These are phyloP conservation scores for Lasiodiplodia theobromae DNA, from an alignment of 2,329 filamentous ascomycete genomes.

Conservation along the genomic window DNA sequence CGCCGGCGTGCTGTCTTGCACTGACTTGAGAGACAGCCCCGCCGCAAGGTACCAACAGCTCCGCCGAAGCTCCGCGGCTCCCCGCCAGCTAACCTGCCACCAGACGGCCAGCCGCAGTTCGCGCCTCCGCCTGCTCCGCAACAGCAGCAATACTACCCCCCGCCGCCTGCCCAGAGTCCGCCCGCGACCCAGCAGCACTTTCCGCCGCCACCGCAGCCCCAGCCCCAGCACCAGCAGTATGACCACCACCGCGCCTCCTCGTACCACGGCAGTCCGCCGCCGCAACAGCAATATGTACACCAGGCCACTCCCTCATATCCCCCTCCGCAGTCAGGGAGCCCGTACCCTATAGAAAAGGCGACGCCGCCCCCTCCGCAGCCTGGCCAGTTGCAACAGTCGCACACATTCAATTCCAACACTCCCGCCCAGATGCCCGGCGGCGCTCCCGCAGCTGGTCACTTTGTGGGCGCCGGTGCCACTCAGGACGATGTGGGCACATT, in stretches of 20 bases:
- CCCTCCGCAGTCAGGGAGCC: constrained; percentile 8
- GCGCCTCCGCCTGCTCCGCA: constrained; percentile 36
- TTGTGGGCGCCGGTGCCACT: constrained; percentile 67
- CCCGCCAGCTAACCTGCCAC: background rate
- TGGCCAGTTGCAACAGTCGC: constrained; percentile 17
- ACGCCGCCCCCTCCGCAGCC: constrained; percentile 18
- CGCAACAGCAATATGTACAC: constrained; percentile 41
- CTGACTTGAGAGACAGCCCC: constrained; percentile 20
- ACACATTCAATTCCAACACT: constrained; percentile 40
- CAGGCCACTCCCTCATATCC: constrained; percentile 44
- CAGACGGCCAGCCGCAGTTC: constrained; percentile 32
- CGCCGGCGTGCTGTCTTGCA: background rate
- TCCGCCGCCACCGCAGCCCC: constrained; percentile 46
- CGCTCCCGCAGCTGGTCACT: constrained; percentile 61
- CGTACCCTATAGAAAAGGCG: constrained; percentile 28
- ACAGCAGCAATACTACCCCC: constrained; percentile 34
- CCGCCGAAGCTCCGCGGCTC: constrained; percentile 7
- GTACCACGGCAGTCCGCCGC: constrained; percentile 36
- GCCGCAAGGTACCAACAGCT: constrained; percentile 35
- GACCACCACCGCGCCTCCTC: constrained; percentile 45
- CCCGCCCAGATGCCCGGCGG: constrained; percentile 43
- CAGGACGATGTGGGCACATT: constrained; percentile 93
- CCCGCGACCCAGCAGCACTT: constrained; percentile 46
- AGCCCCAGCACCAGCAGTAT: constrained; percentile 35
- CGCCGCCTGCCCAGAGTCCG: constrained; percentile 36